Base-by-base conservation (phyloP, 208 protist species). In the Wallacemonas sp. region DNA sequence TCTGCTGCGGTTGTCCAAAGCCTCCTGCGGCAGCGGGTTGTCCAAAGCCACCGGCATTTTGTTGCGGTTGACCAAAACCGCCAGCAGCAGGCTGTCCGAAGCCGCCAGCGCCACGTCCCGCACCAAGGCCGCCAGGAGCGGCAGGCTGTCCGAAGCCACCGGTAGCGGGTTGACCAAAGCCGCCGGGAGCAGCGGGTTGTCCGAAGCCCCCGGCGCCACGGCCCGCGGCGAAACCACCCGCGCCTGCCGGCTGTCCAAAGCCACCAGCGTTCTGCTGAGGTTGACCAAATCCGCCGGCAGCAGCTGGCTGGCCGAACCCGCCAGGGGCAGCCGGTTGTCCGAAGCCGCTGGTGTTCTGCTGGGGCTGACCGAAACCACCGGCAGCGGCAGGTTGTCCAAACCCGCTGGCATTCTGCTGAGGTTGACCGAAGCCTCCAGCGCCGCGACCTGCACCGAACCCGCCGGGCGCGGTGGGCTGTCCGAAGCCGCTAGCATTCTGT, bases 361-460 rank as follows among this genome's bases (percentile, higher is more conserved):
- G 62, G 12, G 57, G 65, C 57, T 76, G 68, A 23, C 52, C 67
- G 46, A 81, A 77, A 12, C 69, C 79, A 14, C 64, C 74, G 0
- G 61, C 41, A 26, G 36, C 61, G 22, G 31, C 23, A 23, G 26
- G 55, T 36, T 76, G 77, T 20, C 81, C 81, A 57, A 91, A 91
- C 16, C 82, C 86, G 42, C 50, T 75, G 0, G n/a, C 20, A 28
- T 50, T 39, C 20, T n/a, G n/a, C n/a, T 41, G 62, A 26, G 36
- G 55, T 28, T 76, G 77, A 5, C 81, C 81, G 57, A 91, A 91
- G 12, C 82, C 86, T 28, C 50, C 61, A 41, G 59, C 68, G 36
- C 48, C 48, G 22, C 48, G 44, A 23, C 52, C 36, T 72, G 86
- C 79, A 33, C 73, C 77, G 63, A 90, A 89, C n/a, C 76, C 83